Conservation (phyloP, 192 early-diverging fungal species). For the Umbelopsis sp. region DNA sequence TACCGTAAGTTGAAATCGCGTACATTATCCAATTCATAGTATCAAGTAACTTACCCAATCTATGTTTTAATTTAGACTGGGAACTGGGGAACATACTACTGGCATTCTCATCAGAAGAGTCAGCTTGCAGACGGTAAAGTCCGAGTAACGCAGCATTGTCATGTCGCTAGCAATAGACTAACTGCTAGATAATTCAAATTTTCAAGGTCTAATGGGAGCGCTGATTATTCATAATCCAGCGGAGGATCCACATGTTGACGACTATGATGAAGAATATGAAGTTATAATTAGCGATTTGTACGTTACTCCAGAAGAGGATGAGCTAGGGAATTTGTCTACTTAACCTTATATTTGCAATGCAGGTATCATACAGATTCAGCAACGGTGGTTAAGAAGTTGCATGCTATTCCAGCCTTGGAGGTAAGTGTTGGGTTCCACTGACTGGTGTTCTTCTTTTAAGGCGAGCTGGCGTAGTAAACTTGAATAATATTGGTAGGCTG, state of each 20-base stretch:
- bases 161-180: no score
- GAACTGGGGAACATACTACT: constrained; percentile 32
- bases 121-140: constrained; percentile 39
- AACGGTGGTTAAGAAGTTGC: background rate
- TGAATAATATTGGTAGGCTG: constrained; percentile 23
- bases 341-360: background rate
- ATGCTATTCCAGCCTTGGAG: background rate
- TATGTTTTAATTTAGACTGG: background rate
- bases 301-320: background rate
- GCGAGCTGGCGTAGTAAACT: background rate
- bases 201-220: constrained; percentile 32
- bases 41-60: background rate
- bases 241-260: constrained; percentile 34
- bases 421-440: background rate
- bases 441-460: background rate
- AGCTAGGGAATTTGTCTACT: background rate
- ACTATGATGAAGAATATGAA: constrained; percentile 46
- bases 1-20: background rate
- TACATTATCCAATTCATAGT: background rate
- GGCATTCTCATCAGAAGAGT: constrained; percentile 46
- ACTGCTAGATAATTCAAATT: no score
- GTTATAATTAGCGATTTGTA: constrained; percentile 32
- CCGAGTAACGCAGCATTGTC: background rate
- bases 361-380: background rate
- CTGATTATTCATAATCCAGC: constrained; percentile 42